Evolutionary conservation across 108 stramenopile species (phyloP).

Genomic region (Asterionellopsis glacialis): DNA sequence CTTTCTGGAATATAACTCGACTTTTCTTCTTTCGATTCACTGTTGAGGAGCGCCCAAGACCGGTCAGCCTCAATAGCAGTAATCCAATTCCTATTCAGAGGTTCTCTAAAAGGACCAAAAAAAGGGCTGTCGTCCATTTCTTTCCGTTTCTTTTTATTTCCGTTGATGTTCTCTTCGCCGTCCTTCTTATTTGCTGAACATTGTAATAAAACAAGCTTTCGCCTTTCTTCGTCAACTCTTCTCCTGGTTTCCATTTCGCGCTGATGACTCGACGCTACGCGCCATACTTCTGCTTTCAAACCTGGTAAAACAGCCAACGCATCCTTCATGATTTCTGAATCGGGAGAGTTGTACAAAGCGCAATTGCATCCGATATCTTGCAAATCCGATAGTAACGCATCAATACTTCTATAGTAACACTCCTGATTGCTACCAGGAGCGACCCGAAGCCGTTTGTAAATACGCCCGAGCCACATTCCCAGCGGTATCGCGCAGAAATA

Average conservation of each 20-base stretch:
- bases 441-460: constrained; percentile 21
- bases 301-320: constrained; percentile 12
- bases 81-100: constrained; percentile 24
- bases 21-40: neutral
- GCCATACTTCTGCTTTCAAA: constrained; percentile 7
- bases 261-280: constrained; percentile 9
- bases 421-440: neutral
- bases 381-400: constrained; percentile 36
- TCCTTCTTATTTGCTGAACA: too few relatives aligned
- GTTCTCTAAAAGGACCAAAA: constrained; percentile 17
- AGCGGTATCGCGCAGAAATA: constrained; percentile 53
- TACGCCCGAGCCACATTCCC: constrained; percentile 31
- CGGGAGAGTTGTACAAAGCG: constrained; percentile 49
- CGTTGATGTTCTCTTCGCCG: neutral
- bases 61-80: constrained; percentile 8
- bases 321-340: constrained; percentile 23
- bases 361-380: constrained; percentile 42
- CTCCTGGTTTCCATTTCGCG: constrained; percentile 5
- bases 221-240: constrained; percentile 16
- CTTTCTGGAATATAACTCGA: neutral
- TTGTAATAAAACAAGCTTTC: neutral
- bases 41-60: neutral
- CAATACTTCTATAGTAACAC: constrained; percentile 44
- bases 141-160: constrained; percentile 3
- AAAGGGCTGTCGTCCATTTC: constrained; percentile 5